These are phyloP conservation scores for Diaporthe vaccinii DNA, from an alignment of 2,329 filamentous ascomycete species.

Conservation along the genomic window DNA sequence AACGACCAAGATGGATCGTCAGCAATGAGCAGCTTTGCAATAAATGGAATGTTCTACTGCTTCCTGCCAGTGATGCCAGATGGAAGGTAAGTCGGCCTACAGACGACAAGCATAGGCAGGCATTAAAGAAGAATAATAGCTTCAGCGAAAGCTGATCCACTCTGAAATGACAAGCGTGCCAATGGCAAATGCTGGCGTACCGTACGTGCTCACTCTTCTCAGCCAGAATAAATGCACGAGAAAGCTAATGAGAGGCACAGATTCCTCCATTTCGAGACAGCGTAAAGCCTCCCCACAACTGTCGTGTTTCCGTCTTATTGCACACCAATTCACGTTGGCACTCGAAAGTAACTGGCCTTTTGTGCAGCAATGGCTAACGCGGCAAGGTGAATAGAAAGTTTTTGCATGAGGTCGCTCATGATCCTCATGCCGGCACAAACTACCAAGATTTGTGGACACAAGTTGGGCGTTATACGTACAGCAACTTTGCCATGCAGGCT, in stretches of 20 bases:
- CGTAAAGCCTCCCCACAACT: background rate
- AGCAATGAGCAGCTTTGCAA: constrained; percentile 22
- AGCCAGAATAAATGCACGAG: background rate
- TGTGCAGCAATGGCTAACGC: background rate
- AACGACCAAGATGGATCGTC: constrained; percentile 10
- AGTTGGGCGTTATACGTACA: constrained; percentile 12
- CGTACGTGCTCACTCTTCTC: background rate
- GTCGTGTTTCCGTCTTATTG: background rate
- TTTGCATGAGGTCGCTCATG: constrained; percentile 6
- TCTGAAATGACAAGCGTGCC: constrained; percentile 11
- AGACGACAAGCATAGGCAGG: background rate
- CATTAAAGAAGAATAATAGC: background rate
- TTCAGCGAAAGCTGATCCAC: constrained; percentile 11
- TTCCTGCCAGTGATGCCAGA: constrained; percentile 15
- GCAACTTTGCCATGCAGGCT: constrained; percentile 17
- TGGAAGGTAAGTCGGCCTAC: background rate
- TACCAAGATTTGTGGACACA: constrained; percentile 20
- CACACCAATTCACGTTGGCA: background rate
- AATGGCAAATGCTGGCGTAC: background rate
- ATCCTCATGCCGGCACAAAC: constrained; percentile 13
- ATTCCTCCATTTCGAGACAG: constrained; percentile 13
- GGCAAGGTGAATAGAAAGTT: background rate
- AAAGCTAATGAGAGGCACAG: background rate
- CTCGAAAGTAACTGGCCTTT: background rate
- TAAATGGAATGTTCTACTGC: constrained; percentile 10